Evolutionary conservation across 164 flowering plant genomes (phyloP).

Genomic region (Nelumbo lutea): DNA sequence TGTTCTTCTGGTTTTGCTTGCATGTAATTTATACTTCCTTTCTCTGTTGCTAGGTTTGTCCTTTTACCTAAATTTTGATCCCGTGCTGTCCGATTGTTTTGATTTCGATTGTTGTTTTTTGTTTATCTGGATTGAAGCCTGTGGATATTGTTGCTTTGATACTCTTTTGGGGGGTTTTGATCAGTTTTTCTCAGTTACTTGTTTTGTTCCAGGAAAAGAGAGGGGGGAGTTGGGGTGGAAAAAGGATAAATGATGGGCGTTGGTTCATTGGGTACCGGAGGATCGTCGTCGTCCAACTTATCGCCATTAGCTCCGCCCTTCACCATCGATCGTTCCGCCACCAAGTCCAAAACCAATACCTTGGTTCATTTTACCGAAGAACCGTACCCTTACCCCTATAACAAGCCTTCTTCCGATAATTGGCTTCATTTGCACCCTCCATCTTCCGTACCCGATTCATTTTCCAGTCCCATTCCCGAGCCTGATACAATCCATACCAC

Average conservation of each 20-base stretch:
- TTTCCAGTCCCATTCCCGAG: constrained; percentile 8
- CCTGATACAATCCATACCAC: neutral
- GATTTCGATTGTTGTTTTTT: too few species aligned
- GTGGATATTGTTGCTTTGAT: too few species aligned
- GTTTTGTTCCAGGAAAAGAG: too few species aligned
- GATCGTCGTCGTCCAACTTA: constrained; percentile 13
- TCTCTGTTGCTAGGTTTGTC: too few species aligned
- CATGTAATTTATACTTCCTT: too few species aligned
- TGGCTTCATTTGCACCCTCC: constrained; percentile 25
- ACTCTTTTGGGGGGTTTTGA: too few species aligned
- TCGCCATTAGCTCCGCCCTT: constrained; percentile 23
- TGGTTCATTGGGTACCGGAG: constrained; percentile 9
- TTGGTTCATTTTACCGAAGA: constrained; percentile 16
- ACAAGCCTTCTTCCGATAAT: constrained; percentile 19
- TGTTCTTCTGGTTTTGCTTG: too few species aligned
- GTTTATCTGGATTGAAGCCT: too few species aligned
- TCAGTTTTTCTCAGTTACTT: too few species aligned
- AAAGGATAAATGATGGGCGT: neutral
- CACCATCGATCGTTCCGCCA: neutral
- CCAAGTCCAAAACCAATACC: constrained; percentile 5
- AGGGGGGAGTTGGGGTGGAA: too few species aligned
- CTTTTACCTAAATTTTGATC: too few species aligned
- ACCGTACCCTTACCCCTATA: constrained; percentile 8
- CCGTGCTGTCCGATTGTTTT: too few species aligned
- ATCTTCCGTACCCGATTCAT: constrained; percentile 12